Conservation (phyloP, 495 filamentous ascomycete genomes). For the Aspergillus biplanus region DNA sequence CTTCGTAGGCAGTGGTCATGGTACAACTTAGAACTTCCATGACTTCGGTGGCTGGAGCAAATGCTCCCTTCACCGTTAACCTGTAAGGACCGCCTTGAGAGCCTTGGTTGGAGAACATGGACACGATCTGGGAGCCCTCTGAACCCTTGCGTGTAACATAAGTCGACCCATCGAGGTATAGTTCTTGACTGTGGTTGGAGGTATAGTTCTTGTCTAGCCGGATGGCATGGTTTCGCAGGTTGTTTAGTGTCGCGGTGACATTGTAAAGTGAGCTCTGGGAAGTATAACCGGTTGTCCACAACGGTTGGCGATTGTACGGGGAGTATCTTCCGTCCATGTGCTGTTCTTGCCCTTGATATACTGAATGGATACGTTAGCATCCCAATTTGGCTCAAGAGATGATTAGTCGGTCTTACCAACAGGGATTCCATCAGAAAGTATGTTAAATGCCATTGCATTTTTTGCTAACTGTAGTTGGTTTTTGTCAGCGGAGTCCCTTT, state of each 20-base stretch:
- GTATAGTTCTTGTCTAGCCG: constrained; percentile 49
- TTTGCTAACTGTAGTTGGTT: constrained; percentile 46
- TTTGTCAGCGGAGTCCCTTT: not conserved
- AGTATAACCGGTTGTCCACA: constrained; percentile 65
- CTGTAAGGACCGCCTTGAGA: constrained; percentile 40
- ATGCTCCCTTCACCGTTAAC: constrained; percentile 44
- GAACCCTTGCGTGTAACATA: constrained; percentile 63
- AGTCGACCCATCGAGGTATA: constrained; percentile 55
- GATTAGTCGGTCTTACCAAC: constrained; percentile 29
- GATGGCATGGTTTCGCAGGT: constrained; percentile 59
- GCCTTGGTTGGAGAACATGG: constrained; percentile 60
- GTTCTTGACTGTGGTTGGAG: constrained; percentile 49
- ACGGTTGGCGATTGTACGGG: constrained; percentile 66
- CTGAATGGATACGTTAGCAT: constrained; percentile 8
- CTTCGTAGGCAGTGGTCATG: constrained; percentile 29
- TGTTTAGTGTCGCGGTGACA: constrained; percentile 58
- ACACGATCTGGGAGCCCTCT: constrained; percentile 52
- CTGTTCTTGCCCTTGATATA: constrained; percentile 71
- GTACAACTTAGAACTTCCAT: constrained; percentile 53
- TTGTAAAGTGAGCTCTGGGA: constrained; percentile 59
- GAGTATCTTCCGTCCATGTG: constrained; percentile 57
- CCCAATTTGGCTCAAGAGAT: not conserved
- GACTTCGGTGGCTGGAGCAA: constrained; percentile 40
- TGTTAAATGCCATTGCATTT: constrained; percentile 68
- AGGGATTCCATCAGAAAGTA: constrained; percentile 66